Evolutionary conservation across 768 basidiomycete species (phyloP).

Genomic region (Cystobasidiopsis lactophilus): DNA sequence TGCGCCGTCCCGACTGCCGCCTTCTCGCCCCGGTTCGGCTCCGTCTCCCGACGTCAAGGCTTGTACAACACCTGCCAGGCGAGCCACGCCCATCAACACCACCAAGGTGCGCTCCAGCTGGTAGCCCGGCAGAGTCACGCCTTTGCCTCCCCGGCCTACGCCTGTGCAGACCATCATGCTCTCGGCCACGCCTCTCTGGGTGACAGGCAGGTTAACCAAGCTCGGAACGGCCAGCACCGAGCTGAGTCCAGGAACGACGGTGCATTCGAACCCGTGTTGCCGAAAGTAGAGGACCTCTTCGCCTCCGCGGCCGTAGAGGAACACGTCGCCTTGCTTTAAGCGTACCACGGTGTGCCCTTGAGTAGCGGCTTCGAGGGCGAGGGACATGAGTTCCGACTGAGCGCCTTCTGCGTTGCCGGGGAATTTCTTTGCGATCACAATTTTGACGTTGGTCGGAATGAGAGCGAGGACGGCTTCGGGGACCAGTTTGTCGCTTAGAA

Average conservation of each 20-base stretch:
- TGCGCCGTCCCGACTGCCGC: constrained; percentile 31
- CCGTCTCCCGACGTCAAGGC: constrained; percentile 29
- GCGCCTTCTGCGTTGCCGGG: constrained; percentile 92
- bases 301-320: constrained; percentile 78
- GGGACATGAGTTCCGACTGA: constrained; percentile 82
- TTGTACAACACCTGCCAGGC: constrained; percentile 47
- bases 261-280: constrained; percentile 53
- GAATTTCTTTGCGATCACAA: constrained; percentile 87
- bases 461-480: constrained; percentile 65
- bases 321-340: constrained; percentile 92
- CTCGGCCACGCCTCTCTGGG: constrained; percentile 84
- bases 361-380: constrained; percentile 59
- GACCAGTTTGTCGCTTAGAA: constrained; percentile 90
- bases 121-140: constrained; percentile 69
- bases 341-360: constrained; percentile 68
- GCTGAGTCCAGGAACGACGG: constrained; percentile 71
- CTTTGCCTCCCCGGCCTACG: constrained; percentile 65
- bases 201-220: constrained; percentile 78
- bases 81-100: constrained; percentile 85
- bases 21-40: constrained; percentile 15
- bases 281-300: constrained; percentile 91
- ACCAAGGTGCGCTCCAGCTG: constrained; percentile 57
- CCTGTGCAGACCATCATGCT: constrained; percentile 78
- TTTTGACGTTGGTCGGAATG: constrained; percentile 43
- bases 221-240: constrained; percentile 76